A percentile compares a stretch with the other conserved stretches of the same genome.
Evolutionary conservation across 2,329 filamentous ascomycete genomes (phyloP).

Genomic region (Parastagonospora nodorum): DNA sequence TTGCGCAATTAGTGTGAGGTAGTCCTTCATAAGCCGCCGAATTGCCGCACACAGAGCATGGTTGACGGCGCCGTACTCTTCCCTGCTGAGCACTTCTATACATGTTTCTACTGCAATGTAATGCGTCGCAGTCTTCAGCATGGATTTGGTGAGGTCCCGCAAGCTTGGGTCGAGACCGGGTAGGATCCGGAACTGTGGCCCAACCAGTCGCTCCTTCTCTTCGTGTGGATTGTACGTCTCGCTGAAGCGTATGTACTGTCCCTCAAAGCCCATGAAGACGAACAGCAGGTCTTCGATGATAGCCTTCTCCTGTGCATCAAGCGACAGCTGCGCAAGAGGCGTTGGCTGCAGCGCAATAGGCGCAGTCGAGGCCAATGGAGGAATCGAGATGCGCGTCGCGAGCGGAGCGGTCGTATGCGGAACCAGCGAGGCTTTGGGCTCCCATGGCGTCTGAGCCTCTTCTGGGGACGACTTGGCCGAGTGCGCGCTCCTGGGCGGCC

Average conservation of each 20-base stretch:
- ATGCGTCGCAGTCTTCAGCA: slow-evolving; percentile 93
- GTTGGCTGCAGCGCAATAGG: slow-evolving; percentile 71
- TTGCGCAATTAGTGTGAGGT: slow-evolving; percentile 89
- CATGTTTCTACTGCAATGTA: slow-evolving; percentile 91
- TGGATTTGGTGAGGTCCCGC: slow-evolving; percentile 82
- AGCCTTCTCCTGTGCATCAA: slow-evolving; percentile 82
- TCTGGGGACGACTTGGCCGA: slow-evolving; percentile 30
- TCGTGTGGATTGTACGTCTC: slow-evolving; percentile 81
- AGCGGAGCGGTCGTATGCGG: slow-evolving; percentile 73
- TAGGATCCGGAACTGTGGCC: slow-evolving; percentile 78
- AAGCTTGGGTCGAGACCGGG: slow-evolving; percentile 89
- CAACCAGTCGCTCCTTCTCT: slow-evolving; percentile 84
- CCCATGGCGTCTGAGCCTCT: slow-evolving; percentile 63
- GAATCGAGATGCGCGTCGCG: slow-evolving; percentile 68
- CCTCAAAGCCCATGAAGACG: slow-evolving; percentile 97
- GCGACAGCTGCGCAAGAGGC: slow-evolving; percentile 70
- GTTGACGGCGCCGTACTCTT: slow-evolving; percentile 92
- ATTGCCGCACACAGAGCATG: slow-evolving; percentile 96
- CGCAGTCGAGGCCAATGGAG: slow-evolving; percentile 67
- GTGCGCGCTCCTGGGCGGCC: slow-evolving; percentile 25
- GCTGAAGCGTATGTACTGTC: slow-evolving; percentile 91
- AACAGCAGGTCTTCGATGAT: slow-evolving; percentile 91
- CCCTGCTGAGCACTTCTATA: slow-evolving; percentile 89
- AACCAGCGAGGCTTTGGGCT: slow-evolving; percentile 76
- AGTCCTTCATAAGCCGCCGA: slow-evolving; percentile 88